Base-by-base conservation (phyloP, 768 basidiomycete species). In the Cubamyces lactineus region DNA sequence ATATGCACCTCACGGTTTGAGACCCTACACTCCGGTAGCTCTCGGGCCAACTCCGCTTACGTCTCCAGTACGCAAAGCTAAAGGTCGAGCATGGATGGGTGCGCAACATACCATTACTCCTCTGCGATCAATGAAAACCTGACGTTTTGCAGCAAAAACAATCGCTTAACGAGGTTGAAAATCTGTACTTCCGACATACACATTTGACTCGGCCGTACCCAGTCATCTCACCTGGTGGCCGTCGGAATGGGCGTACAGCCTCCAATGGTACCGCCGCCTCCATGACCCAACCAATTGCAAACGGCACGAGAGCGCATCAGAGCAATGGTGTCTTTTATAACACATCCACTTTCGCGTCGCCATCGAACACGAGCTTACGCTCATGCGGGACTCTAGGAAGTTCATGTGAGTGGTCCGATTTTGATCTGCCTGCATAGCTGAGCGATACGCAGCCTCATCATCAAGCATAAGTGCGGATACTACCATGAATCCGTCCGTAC, bases 11-110 rank as follows among this genome's bases (percentile, higher is more conserved):
- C 13, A 43, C 15, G 15, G 1, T 4, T 11, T 34, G 34, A 34
- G 34, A 9, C 9, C 9, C 5, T 34, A 1, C 34, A 11, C 9
- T 9, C 9, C 9, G 34, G 4, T 66, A 91, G 90, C 79, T 91
- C 26, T 86, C 86, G 3, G 80, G 86, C 63, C 88, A 91, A 64
- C 78, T 92, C 23, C 87, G 87, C 68, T 79, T 89, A 74, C 83
- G 90, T 24, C 77, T 92, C 17, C 89, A 88, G 68, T 92, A 91
- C 67, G 90, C 90, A 15, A 80, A 82, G 70, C 77, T 92, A 60
- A 92, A 92, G 70, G 89, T 92, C 51, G 89, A 92, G 65, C 82
- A 90, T 70, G 89, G 90, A 46, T 92, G 90, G 90, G 89, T 90
- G 71, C 43, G 85, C 56, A 16, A 26, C 16, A 42, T 13, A 51